Percentiles rank a stretch among this genome's conserved stretches.
Evolutionary conservation across 2,329 filamentous ascomycete species (phyloP).

Genomic region (Colletotrichum echinochloae): DNA sequence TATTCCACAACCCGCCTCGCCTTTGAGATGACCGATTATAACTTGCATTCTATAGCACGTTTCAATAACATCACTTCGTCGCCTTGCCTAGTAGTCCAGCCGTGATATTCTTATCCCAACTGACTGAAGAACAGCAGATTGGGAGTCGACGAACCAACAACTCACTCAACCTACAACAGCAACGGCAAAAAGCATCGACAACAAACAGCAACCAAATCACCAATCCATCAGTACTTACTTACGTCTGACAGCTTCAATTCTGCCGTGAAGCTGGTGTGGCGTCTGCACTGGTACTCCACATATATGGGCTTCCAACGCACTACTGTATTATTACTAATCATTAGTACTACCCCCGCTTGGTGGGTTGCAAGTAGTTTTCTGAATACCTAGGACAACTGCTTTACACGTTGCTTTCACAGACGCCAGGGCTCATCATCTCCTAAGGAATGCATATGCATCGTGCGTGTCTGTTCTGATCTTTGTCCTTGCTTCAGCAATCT

Average conservation of each 20-base stretch:
- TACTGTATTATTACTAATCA: neutral
- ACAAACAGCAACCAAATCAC: neutral
- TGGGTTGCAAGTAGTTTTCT: neutral
- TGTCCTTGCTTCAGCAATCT: neutral
- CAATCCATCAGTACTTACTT: neutral
- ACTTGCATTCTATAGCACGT: slow-evolving; percentile 35
- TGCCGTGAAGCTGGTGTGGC: neutral
- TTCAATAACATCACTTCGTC: slow-evolving; percentile 39
- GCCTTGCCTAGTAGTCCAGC: slow-evolving; percentile 19
- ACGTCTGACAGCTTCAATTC: neutral
- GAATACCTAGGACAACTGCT: neutral
- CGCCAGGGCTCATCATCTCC: neutral
- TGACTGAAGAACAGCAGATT: neutral
- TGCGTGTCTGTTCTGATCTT: neutral
- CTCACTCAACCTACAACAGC: neutral
- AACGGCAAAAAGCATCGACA: neutral
- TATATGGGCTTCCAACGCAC: neutral
- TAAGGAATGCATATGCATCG: neutral
- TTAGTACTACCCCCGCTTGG: neutral
- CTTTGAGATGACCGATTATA: slow-evolving; percentile 37
- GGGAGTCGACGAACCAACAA: neutral
- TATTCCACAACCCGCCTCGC: slow-evolving; percentile 20
- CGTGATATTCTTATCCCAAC: neutral
- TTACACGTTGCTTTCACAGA: neutral
- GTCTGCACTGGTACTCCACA: neutral